phyloP scores from a whole-genome alignment of 768 basidiomycete species.

The Amylocystis lapponica region DNA sequence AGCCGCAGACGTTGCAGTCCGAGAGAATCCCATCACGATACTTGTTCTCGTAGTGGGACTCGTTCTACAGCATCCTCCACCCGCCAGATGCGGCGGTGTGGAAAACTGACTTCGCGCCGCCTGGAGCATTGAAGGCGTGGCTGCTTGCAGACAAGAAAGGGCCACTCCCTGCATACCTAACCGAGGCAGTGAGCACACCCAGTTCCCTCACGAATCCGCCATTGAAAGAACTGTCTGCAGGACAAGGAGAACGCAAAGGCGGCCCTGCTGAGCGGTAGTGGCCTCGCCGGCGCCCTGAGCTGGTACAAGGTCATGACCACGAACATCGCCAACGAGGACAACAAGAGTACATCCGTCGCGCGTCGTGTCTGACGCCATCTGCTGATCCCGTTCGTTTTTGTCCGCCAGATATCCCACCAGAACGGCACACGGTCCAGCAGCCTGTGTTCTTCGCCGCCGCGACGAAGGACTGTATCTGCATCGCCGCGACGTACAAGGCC shows the following conservation, averaged over 20 bases:
- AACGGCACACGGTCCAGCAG: conserved; percentile 23
- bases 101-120: conserved; percentile 30
- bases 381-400: neutral
- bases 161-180: conserved; percentile 26
- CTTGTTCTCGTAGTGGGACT: conserved; percentile 28
- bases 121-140: conserved; percentile 30
- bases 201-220: too few species aligned
- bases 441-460: conserved; percentile 35
- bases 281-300: conserved; percentile 29
- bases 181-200: conserved; percentile 24
- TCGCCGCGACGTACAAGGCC: conserved; percentile 18
- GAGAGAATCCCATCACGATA: neutral
- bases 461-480: conserved; percentile 29
- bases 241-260: too few species aligned
- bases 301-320: conserved; percentile 31
- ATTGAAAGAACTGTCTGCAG: too few species aligned
- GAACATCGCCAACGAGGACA: conserved; percentile 25
- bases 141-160: conserved; percentile 22
- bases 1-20: neutral
- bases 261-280: too few species aligned
- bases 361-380: neutral
- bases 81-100: conserved; percentile 29
- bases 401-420: conserved; percentile 13
- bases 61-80: conserved; percentile 31
- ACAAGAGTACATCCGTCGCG: conserved; percentile 18